A percentile compares a stretch with the other conserved stretches of the same genome.
Conservation (phyloP, 495 filamentous ascomycete species). For the Opeltia flavorubescens region DNA sequence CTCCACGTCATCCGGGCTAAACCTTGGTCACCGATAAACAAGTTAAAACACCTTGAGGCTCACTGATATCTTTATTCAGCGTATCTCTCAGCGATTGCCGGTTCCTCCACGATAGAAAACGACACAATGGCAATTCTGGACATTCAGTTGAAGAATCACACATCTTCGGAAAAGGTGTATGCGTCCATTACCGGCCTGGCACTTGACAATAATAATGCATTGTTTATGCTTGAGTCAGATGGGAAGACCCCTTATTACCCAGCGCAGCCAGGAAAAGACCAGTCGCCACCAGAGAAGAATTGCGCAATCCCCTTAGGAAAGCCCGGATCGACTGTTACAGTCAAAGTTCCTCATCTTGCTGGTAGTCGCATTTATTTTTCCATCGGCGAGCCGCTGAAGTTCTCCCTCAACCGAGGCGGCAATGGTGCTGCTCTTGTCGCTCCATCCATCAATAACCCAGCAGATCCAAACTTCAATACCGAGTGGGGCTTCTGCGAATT, state of each 20-base stretch:
- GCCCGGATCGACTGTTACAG: conserved; percentile 40
- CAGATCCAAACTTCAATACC: conserved; percentile 50
- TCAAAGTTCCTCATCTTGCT: conserved; percentile 52
- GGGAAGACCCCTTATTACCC: conserved; percentile 42
- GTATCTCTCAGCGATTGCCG: neutral
- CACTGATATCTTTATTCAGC: neutral
- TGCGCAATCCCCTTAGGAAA: conserved; percentile 49
- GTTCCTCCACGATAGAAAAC: neutral
- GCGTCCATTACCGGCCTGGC: conserved; percentile 59
- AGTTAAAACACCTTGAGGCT: too few species aligned
- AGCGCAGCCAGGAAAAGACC: conserved; percentile 29
- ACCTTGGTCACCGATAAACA: too few species aligned
- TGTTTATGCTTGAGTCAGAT: conserved; percentile 49
- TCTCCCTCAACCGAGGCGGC: conserved; percentile 49
- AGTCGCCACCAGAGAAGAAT: conserved; percentile 32
- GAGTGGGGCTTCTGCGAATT: conserved; percentile 62
- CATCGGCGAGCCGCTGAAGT: conserved; percentile 43
- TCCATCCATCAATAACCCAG: conserved; percentile 49
- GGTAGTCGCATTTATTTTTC: conserved; percentile 63
- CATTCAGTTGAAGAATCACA: conserved; percentile 49
- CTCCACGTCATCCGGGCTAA: too few species aligned
- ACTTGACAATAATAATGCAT: conserved; percentile 42
- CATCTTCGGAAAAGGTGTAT: conserved; percentile 43
- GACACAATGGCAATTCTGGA: conserved; percentile 25
- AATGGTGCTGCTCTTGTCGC: conserved; percentile 51